These are phyloP conservation scores for Dictyostelium intermedium DNA, from an alignment of 78 protist genomes.

Conservation along the genomic window DNA sequence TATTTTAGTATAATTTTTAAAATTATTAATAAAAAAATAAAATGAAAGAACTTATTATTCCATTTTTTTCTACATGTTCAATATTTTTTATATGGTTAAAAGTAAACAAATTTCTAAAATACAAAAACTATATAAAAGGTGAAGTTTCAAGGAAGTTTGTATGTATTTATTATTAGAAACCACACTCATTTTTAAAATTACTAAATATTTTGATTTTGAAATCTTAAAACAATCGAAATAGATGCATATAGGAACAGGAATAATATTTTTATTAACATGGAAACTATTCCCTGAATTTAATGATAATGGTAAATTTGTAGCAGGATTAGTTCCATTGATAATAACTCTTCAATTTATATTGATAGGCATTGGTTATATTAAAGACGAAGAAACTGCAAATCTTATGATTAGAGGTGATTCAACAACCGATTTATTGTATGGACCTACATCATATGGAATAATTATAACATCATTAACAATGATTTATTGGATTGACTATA, in stretches of 20 bases:
- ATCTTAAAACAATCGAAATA: no score
- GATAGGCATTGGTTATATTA: slow-evolving; percentile 52
- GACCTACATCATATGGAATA: slow-evolving; percentile 68
- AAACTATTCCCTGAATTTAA: not conserved
- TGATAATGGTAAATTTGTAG: not conserved
- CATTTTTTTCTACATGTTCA: not conserved
- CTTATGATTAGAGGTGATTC: slow-evolving; percentile 67
- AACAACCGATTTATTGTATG: slow-evolving; percentile 47
- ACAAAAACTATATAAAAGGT: not conserved
- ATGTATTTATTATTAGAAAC: no score
- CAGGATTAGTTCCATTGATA: slow-evolving; percentile 19
- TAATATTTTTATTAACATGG: slow-evolving; percentile 18
- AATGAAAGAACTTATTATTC: not conserved
- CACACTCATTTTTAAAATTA: no score
- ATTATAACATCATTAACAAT: slow-evolving; percentile 15
- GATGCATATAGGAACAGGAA: slow-evolving; percentile 61
- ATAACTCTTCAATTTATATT: slow-evolving; percentile 37
- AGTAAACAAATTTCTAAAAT: no score
- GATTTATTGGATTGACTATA: slow-evolving; percentile 42
- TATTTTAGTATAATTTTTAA: no score
- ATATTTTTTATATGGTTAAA: no score
- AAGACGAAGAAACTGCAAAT: slow-evolving; percentile 44
- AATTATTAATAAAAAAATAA: no score
- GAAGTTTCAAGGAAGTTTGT: not conserved
- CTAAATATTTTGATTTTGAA: no score